phyloP scores from a whole-genome alignment of 441 rosid species.

The Bocquillonia castaneifolia region DNA sequence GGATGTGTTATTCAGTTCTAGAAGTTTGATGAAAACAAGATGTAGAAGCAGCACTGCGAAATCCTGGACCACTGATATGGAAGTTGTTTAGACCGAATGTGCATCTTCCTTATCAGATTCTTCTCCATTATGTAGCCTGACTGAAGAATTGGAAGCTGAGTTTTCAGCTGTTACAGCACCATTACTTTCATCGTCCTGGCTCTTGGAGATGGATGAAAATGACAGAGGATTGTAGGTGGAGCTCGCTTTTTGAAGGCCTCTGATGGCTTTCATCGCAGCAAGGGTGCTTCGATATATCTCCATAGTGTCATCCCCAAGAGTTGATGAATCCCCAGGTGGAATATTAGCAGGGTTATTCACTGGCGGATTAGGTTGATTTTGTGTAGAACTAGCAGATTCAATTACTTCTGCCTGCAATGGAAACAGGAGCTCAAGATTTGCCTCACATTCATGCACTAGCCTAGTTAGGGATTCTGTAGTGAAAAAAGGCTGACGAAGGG shows the following conservation, averaged over 20 bases:
- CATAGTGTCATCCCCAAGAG: conserved; percentile 57
- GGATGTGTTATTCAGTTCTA: conserved; percentile 17
- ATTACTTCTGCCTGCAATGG: conserved; percentile 84
- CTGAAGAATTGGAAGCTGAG: conserved; percentile 51
- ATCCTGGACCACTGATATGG: neutral
- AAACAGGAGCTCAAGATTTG: conserved; percentile 83
- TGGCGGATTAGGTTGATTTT: conserved; percentile 25
- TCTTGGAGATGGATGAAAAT: conserved; percentile 51
- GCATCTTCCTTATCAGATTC: conserved; percentile 48
- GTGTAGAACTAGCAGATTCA: conserved; percentile 38
- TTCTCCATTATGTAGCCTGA: conserved; percentile 29
- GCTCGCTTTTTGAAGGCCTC: conserved; percentile 84
- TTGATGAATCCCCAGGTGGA: conserved; percentile 39
- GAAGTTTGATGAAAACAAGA: conserved; percentile 1
- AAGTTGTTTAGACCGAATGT: conserved; percentile 21
- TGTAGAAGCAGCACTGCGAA: too few relatives aligned
- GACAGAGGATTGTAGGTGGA: conserved; percentile 85
- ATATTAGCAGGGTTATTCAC: conserved; percentile 26
- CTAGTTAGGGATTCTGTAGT: conserved; percentile 74
- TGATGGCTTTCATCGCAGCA: conserved; percentile 89
- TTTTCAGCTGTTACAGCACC: conserved; percentile 68
- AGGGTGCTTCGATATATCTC: conserved; percentile 86
- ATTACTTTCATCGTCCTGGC: conserved; percentile 49
- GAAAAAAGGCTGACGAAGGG: conserved; percentile 83
- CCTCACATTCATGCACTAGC: conserved; percentile 84